phyloP scores from a whole-genome alignment of 768 basidiomycete genomes.

The Leccinum subtestaceum region DNA sequence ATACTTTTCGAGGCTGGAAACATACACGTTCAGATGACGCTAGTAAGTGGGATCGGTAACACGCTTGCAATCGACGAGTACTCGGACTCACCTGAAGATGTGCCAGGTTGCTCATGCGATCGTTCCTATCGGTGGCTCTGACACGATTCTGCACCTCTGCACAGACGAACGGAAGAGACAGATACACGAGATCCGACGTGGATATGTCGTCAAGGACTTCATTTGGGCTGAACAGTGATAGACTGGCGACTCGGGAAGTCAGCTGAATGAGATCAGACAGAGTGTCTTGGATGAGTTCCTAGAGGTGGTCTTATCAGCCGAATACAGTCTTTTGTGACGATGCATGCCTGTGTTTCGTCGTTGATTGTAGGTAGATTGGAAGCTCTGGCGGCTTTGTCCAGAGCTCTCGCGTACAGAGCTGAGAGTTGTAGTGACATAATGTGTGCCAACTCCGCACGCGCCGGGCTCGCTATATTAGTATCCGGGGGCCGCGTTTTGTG shows the following conservation, averaged over 20 bases:
- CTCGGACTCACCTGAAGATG: constrained; percentile 53
- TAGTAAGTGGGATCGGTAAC: constrained; percentile 26
- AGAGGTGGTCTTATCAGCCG: constrained; percentile 10
- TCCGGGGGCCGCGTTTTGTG: background rate
- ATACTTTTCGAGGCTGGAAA: constrained; percentile 58
- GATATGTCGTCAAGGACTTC: constrained; percentile 81
- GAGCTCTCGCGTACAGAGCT: constrained; percentile 39
- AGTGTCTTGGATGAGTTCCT: constrained; percentile 61
- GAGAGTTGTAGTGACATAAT: constrained; percentile 33
- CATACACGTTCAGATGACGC: constrained; percentile 48
- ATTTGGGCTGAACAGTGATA: constrained; percentile 81
- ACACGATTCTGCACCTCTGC: constrained; percentile 65
- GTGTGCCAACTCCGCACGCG: background rate
- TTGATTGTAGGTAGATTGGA: constrained; percentile 39
- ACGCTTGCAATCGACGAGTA: constrained; percentile 2
- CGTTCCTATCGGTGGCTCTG: constrained; percentile 51
- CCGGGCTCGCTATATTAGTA: background rate
- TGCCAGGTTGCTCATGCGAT: constrained; percentile 54
- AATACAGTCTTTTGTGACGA: background rate
- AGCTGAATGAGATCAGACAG: constrained; percentile 55
- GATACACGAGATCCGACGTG: constrained; percentile 71
- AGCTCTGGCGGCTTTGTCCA: constrained; percentile 39
- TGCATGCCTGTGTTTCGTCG: constrained; percentile 45
- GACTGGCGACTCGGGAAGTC: constrained; percentile 49
- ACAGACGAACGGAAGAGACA: constrained; percentile 66